phyloP scores from a whole-genome alignment of 495 filamentous ascomycete genomes.

The Annulohypoxylon maeteangense region DNA sequence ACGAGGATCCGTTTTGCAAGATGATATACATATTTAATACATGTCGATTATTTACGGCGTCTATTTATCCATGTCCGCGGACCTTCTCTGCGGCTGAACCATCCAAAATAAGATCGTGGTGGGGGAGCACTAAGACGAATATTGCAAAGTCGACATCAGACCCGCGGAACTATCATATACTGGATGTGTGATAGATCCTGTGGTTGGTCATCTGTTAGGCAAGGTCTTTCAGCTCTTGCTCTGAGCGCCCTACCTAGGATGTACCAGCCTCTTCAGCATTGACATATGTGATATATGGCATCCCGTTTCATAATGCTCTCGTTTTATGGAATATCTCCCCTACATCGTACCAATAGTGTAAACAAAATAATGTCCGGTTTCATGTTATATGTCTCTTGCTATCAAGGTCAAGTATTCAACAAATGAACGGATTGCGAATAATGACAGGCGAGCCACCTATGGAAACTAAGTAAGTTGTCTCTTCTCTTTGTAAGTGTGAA shows the following conservation, averaged over 20 bases:
- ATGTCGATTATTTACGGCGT: neutral
- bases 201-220: neutral
- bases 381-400: neutral
- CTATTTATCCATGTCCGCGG: neutral
- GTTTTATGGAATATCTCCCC: neutral
- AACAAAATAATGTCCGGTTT: neutral
- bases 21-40: neutral
- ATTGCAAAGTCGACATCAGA: neutral
- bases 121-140: neutral
- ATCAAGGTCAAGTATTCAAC: neutral
- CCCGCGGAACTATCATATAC: neutral
- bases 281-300: neutral
- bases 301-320: neutral
- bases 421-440: neutral
- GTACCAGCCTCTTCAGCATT: neutral
- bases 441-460: neutral
- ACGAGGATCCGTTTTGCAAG: neutral
- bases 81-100: neutral
- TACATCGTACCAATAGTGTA: neutral
- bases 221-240: neutral
- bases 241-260: neutral
- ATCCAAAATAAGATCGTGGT: neutral
- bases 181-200: neutral
- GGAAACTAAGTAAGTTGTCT: neutral
- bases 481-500: neutral